Evolutionary conservation across 192 early-diverging fungal genomes (phyloP), one percentile per base, ranked within the genome.

Genomic region (Gamsiella multidivaricata): DNA sequence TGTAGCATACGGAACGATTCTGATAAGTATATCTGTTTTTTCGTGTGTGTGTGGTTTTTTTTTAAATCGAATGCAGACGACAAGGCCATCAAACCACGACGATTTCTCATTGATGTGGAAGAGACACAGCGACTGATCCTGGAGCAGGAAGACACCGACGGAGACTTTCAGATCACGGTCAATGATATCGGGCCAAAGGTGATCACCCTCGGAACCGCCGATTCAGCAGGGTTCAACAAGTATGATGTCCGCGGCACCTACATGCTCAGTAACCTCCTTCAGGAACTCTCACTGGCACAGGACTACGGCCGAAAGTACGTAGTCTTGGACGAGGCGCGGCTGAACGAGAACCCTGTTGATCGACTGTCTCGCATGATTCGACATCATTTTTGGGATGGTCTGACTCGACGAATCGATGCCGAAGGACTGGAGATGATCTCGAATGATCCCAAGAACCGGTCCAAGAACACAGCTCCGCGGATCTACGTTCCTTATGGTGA

Each of bases 191-290:
- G 97, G 0, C 97, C 97, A 29, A 99, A 98, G 73, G 83, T 91
- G 11, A 89, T 99, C 64, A 83, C 87, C 17, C 82, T 99, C 29
- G 92, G 92, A 10, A 96, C 97, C 3, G 91, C 91, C 0, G 92
- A 89, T 69, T 94, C 93, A 34, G 92, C 87, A 59, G 96, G 96
- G 17, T 94, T 89, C 85, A 86, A 90, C 46, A 94, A 92, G 42
- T 93, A 92, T 61, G 95, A 98, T 61, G 84, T 99, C 36, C 90
- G 96, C 9, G 97, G 96, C 37, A 97, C 96, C 2, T 99, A 99
- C 79, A 91, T 93, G 88, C 82, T 99, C 49, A 94, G 94, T 11
- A 98, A 97, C 60, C 84, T 99, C 29, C 80, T 99, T 22, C 98
- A 98, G 82, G 98, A 99, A 79, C 85, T 99, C 23, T 93, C 95